Conservation (phyloP, 2,329 filamentous ascomycete genomes). For the Nigrograna mackinnonii region DNA sequence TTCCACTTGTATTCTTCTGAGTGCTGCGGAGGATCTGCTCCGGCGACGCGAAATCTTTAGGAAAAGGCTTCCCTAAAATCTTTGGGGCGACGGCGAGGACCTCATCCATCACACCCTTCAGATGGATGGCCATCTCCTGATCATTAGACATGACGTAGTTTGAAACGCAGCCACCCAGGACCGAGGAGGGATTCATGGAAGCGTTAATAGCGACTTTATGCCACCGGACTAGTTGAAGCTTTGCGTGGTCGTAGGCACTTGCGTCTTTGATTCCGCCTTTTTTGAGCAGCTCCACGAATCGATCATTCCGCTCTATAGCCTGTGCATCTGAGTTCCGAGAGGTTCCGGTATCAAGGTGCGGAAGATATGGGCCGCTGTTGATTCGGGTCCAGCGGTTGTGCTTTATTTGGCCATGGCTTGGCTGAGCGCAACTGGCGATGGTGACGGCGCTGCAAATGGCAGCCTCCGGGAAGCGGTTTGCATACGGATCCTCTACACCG, state of each 20-base stretch:
- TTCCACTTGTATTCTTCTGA: constrained; percentile 63
- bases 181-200: constrained; percentile 73
- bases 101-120: constrained; percentile 71
- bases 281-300: constrained; percentile 59
- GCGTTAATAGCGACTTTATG: constrained; percentile 79
- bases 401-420: constrained; percentile 62
- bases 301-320: constrained; percentile 49
- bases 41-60: constrained; percentile 62
- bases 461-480: constrained; percentile 61
- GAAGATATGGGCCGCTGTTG: constrained; percentile 68
- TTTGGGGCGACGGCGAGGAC: constrained; percentile 66
- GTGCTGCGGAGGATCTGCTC: constrained; percentile 67
- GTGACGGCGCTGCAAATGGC: constrained; percentile 71
- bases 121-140: constrained; percentile 63
- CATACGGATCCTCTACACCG: constrained; percentile 70
- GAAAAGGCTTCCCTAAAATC: constrained; percentile 65
- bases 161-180: constrained; percentile 65
- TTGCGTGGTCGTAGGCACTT: constrained; percentile 65
- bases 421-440: constrained; percentile 70
- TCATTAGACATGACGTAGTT: constrained; percentile 70
- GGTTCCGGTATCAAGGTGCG: constrained; percentile 45
- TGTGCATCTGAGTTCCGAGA: constrained; percentile 23
- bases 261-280: constrained; percentile 69
- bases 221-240: constrained; percentile 72
- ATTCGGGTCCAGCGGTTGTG: constrained; percentile 78